phyloP scores from a whole-genome alignment of 2,329 filamentous ascomycete genomes.

The Fusarium zealandicum region DNA sequence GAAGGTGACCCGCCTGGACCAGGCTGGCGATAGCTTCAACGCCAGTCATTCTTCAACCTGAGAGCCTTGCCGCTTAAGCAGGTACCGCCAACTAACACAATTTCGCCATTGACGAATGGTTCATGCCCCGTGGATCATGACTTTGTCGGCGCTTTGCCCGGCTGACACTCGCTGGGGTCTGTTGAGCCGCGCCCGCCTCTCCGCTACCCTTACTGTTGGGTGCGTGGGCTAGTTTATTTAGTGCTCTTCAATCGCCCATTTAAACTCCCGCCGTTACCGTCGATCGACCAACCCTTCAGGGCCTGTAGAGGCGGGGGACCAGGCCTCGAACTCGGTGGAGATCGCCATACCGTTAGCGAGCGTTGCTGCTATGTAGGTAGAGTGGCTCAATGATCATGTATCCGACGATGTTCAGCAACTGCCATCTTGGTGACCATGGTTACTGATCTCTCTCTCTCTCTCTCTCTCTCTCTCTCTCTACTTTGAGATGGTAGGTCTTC shows the following conservation, averaged over 20 bases:
- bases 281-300: conserved; percentile 10
- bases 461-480: no score
- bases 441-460: no score
- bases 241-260: conserved; percentile 5
- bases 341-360: neutral
- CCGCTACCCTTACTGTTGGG: neutral
- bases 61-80: conserved; percentile 4
- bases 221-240: conserved; percentile 8
- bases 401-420: conserved; percentile 1
- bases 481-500: no score
- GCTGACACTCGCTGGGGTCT: conserved; percentile 14
- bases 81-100: conserved; percentile 5
- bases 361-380: no score
- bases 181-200: conserved; percentile 25
- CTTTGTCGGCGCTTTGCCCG: conserved; percentile 32
- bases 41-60: conserved; percentile 15
- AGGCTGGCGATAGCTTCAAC: conserved; percentile 25
- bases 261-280: conserved; percentile 33
- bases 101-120: neutral
- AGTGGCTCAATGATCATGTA: neutral
- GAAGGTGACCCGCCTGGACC: conserved; percentile 4
- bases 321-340: neutral
- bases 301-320: neutral
- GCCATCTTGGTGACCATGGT: neutral
- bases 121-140: neutral